A percentile compares a stretch with the other conserved stretches of the same genome.
These are phyloP conservation scores for Boletales sp. DNA, from an alignment of 768 basidiomycete genomes.

Conservation along the genomic window DNA sequence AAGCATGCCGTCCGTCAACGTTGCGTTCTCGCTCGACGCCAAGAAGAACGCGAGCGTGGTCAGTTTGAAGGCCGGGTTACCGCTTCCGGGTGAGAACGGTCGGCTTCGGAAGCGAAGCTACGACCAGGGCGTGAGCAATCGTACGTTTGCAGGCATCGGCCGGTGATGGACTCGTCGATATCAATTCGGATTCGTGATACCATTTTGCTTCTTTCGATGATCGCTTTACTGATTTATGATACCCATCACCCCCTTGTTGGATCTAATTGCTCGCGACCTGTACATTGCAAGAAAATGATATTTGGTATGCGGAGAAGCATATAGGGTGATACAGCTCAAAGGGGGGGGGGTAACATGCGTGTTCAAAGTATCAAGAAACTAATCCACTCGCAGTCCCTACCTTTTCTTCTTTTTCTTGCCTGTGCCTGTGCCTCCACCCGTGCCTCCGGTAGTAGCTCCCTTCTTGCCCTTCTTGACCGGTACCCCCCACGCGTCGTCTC, in stretches of 20 bases:
- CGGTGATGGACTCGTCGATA: conserved; percentile 18
- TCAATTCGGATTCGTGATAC: conserved; percentile 6
- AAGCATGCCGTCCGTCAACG: conserved; percentile 69
- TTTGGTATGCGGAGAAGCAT: not conserved
- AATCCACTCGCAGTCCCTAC: not conserved
- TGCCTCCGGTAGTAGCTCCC: too few relatives aligned
- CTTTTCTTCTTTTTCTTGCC: conserved; percentile 8
- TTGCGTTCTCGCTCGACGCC: conserved; percentile 56
- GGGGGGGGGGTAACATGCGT: too few relatives aligned
- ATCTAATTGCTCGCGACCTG: too few relatives aligned
- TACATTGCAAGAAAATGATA: not conserved
- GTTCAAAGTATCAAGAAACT: not conserved
- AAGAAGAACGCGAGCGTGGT: conserved; percentile 49
- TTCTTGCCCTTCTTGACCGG: not conserved
- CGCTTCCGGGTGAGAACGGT: conserved; percentile 48
- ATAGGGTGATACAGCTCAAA: not conserved
- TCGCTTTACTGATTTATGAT: not conserved
- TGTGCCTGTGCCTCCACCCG: not conserved
- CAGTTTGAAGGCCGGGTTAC: conserved; percentile 30
- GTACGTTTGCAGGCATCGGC: conserved; percentile 51
- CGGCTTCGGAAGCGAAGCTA: conserved; percentile 34
- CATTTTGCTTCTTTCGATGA: not conserved
- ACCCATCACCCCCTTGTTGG: not conserved
- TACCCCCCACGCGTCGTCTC: not conserved
- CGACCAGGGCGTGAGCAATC: conserved; percentile 39